These are phyloP conservation scores for Lipomyces chichibuensis DNA, from an alignment of 805 yeast species.

Conservation along the genomic window DNA sequence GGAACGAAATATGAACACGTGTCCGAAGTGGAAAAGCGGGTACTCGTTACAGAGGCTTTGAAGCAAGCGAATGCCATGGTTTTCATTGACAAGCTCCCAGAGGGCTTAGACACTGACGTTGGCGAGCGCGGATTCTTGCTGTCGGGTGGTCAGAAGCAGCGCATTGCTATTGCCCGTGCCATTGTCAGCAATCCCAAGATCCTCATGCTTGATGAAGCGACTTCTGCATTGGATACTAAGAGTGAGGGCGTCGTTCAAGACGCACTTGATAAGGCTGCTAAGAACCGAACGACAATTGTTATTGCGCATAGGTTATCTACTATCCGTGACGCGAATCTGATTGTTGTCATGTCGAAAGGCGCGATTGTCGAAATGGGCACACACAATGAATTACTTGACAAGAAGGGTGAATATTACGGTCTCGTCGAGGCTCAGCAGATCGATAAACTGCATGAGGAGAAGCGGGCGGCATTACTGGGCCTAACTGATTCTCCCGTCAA, in stretches of 20 bases:
- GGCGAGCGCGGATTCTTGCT: slow-evolving; percentile 63
- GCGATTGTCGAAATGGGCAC: slow-evolving; percentile 55
- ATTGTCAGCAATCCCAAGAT: slow-evolving; percentile 58
- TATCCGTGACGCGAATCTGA: slow-evolving; percentile 64
- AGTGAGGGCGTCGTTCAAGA: slow-evolving; percentile 63
- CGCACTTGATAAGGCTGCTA: slow-evolving; percentile 48
- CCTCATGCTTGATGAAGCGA: slow-evolving; percentile 65
- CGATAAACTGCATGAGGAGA: slow-evolving; percentile 42
- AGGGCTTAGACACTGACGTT: slow-evolving; percentile 53
- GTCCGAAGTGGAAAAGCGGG: slow-evolving; percentile 46
- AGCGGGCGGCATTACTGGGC: slow-evolving; percentile 46
- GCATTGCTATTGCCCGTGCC: slow-evolving; percentile 66
- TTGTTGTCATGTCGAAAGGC: slow-evolving; percentile 56
- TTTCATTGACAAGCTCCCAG: slow-evolving; percentile 58
- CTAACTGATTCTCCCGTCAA: slow-evolving; percentile 44
- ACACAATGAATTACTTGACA: slow-evolving; percentile 45
- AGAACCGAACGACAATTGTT: slow-evolving; percentile 61
- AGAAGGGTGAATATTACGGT: slow-evolving; percentile 40
- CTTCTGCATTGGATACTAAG: slow-evolving; percentile 65
- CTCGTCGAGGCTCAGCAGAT: slow-evolving; percentile 47
- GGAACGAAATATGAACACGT: slow-evolving; percentile 42
- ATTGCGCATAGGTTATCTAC: slow-evolving; percentile 91
- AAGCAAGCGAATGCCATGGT: slow-evolving; percentile 55
- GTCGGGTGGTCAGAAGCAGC: slow-evolving; percentile 69
- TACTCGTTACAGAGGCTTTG: slow-evolving; percentile 49